Evolutionary conservation across 2,329 filamentous ascomycete species (phyloP).

Genomic region (Gaeumannomyces sp.): DNA sequence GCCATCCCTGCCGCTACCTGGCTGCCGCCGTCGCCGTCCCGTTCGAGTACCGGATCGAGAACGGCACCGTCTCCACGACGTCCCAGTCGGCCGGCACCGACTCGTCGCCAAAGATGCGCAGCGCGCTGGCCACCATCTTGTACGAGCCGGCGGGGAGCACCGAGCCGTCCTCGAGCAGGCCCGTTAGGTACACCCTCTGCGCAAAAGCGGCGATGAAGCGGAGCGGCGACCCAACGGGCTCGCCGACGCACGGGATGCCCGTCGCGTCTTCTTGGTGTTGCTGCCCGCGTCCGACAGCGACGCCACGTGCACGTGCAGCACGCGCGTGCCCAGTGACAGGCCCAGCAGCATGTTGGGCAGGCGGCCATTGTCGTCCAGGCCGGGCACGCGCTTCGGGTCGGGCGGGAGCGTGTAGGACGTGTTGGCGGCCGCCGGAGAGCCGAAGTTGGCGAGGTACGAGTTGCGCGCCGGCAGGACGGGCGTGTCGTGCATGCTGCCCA

Average conservation of each 20-base stretch:
- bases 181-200: constrained; percentile 11
- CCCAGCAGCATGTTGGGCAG: constrained; percentile 21
- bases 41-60: constrained; percentile 13
- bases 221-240: constrained; percentile 23
- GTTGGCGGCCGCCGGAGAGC: not conserved
- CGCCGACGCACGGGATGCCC: constrained; percentile 36
- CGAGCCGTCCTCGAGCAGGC: constrained; percentile 21
- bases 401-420: constrained; percentile 14
- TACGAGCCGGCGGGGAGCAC: constrained; percentile 22
- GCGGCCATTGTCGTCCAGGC: constrained; percentile 27
- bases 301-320: constrained; percentile 39
- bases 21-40: no score
- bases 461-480: constrained; percentile 6
- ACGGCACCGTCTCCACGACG: constrained; percentile 18
- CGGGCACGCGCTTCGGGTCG: constrained; percentile 35
- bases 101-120: constrained; percentile 23
- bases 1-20: no score
- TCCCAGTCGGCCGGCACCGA: constrained; percentile 21
- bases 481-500: constrained; percentile 35
- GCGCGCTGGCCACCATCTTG: constrained; percentile 21
- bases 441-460: constrained; percentile 11
- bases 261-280: constrained; percentile 20
- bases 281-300: constrained; percentile 26
- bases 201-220: not conserved
- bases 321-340: constrained; percentile 39